A percentile compares a stretch with the other conserved stretches of the same genome.
Evolutionary conservation across 257 asterid genomes (phyloP).

Genomic region (Marsdenia floribunda): DNA sequence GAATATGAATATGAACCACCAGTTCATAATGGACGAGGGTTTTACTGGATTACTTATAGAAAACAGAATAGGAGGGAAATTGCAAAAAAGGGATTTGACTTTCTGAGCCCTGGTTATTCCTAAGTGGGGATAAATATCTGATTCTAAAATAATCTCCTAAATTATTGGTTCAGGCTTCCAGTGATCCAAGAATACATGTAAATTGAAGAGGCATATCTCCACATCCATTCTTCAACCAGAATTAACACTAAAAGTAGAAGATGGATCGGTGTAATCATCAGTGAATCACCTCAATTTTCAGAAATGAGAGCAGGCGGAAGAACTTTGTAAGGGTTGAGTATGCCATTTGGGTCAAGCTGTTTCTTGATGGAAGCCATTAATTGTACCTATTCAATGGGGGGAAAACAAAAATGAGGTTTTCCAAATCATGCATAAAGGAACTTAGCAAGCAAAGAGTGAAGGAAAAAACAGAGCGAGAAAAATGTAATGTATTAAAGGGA

Average conservation of each 20-base stretch:
- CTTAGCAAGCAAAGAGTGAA: neutral
- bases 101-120: neutral
- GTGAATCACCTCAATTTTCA: slow-evolving; percentile 20
- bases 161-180: neutral
- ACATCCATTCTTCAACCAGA: neutral
- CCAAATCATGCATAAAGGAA: neutral
- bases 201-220: neutral
- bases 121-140: neutral
- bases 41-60: neutral
- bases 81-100: neutral
- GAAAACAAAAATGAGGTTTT: neutral
- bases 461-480: no score
- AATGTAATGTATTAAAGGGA: neutral
- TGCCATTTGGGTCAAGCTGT: slow-evolving; percentile 81
- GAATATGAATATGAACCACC: neutral
- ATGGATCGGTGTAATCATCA: neutral
- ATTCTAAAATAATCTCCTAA: neutral
- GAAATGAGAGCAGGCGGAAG: slow-evolving; percentile 54
- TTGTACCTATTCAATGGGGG: slow-evolving; percentile 51
- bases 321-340: slow-evolving; percentile 93
- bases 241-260: neutral
- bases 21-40: neutral
- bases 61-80: neutral
- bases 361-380: slow-evolving; percentile 75
- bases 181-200: neutral